A percentile compares a stretch with the other conserved stretches of the same genome.
Evolutionary conservation across 2,329 filamentous ascomycete genomes (phyloP).

Genomic region (Arthroderma sp.): DNA sequence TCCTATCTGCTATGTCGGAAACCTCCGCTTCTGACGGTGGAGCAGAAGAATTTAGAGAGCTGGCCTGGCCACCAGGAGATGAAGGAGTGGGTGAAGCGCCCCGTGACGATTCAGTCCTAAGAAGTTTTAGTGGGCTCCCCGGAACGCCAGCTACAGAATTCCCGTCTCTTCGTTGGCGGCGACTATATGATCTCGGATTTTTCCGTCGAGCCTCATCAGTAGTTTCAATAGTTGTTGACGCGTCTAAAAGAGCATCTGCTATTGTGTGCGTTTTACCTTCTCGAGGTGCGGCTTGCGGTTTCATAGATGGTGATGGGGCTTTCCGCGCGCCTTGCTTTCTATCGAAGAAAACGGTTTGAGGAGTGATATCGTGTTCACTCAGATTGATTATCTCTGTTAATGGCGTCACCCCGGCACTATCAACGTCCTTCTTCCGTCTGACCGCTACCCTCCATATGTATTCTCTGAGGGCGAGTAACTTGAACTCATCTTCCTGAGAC

Average conservation of each 20-base stretch:
- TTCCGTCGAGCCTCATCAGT: conserved; percentile 35
- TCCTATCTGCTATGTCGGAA: conserved; percentile 15
- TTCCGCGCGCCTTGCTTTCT: conserved; percentile 46
- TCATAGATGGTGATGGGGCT: conserved; percentile 14
- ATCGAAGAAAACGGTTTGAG: conserved; percentile 87
- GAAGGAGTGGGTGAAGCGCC: conserved; percentile 22
- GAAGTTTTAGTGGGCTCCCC: neutral
- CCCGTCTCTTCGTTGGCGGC: conserved; percentile 23
- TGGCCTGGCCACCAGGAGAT: conserved; percentile 20
- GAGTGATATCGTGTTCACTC: conserved; percentile 61
- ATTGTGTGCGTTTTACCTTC: conserved; percentile 56
- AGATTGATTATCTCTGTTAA: conserved; percentile 62
- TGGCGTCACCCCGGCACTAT: conserved; percentile 20
- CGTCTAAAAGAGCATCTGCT: conserved; percentile 79
- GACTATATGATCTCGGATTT: conserved; percentile 27
- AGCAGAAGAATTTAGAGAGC: conserved; percentile 22
- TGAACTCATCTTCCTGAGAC: conserved; percentile 70
- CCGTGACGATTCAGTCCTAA: neutral
- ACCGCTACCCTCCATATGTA: conserved; percentile 81
- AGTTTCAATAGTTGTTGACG: conserved; percentile 75
- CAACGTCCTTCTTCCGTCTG: conserved; percentile 45
- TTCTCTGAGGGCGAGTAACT: conserved; percentile 71
- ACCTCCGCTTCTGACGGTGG: conserved; percentile 23
- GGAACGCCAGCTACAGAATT: conserved; percentile 13
- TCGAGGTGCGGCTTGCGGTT: conserved; percentile 17